Conservation (phyloP, 352 stramenopile species). For the Phytophthora idaei region DNA sequence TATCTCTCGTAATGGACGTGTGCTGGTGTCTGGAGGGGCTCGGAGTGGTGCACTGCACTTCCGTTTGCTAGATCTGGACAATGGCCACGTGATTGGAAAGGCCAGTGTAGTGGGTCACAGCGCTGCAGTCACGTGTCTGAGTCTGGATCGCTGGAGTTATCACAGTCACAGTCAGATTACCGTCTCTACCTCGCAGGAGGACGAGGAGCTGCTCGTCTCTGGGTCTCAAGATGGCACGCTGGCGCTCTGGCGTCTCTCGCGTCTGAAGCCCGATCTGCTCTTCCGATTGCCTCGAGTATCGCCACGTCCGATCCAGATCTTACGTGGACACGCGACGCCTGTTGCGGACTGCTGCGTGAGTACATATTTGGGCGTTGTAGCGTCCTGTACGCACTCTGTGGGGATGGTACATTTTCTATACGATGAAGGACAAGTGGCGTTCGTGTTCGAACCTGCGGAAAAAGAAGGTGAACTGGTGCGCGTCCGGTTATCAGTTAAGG, state of each 20-base stretch:
- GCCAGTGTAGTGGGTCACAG: constrained; percentile 81
- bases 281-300: constrained; percentile 77
- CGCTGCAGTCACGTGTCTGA: constrained; percentile 73
- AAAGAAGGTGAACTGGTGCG: constrained; percentile 41
- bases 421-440: constrained; percentile 73
- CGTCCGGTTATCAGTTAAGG: constrained; percentile 57
- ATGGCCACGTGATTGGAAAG: constrained; percentile 81
- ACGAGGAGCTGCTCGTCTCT: constrained; percentile 79
- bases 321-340: constrained; percentile 59
- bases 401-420: constrained; percentile 77
- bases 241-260: constrained; percentile 73
- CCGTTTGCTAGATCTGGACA: constrained; percentile 80
- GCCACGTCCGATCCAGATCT: constrained; percentile 60
- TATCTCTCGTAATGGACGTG: constrained; percentile 73
- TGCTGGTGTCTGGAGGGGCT: constrained; percentile 75
- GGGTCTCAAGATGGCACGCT: constrained; percentile 74
- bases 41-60: constrained; percentile 79
- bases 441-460: constrained; percentile 54
- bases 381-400: constrained; percentile 58
- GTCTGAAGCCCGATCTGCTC: constrained; percentile 73
- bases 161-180: constrained; percentile 37
- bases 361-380: constrained; percentile 66
- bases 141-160: constrained; percentile 66
- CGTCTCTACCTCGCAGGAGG: constrained; percentile 49
- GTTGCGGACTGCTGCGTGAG: constrained; percentile 73